These are phyloP conservation scores for Ganoderma sp. DNA, from an alignment of 1,284 basidiomycete species.

Conservation along the genomic window DNA sequence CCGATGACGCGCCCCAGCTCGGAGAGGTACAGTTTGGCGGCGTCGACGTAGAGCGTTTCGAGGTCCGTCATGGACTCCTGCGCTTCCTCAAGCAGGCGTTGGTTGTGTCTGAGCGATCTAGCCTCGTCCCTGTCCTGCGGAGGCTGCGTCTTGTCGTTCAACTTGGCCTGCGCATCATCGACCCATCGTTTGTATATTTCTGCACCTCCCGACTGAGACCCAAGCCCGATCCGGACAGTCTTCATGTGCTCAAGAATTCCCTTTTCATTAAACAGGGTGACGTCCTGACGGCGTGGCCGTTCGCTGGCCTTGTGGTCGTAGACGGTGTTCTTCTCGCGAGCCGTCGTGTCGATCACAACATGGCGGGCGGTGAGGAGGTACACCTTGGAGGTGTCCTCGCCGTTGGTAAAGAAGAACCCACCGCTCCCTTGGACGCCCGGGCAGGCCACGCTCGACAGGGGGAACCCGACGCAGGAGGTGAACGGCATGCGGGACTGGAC, in stretches of 20 bases:
- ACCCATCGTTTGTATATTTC: neutral
- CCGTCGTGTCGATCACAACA: slow-evolving; percentile 37
- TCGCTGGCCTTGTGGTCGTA: neutral
- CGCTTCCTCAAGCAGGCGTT: neutral
- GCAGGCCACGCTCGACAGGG: neutral
- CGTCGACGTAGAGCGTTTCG: neutral
- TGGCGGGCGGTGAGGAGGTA: slow-evolving; percentile 41
- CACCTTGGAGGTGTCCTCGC: slow-evolving; percentile 31
- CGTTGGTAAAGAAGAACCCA: slow-evolving; percentile 42
- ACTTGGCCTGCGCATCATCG: neutral
- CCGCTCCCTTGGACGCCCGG: slow-evolving; percentile 39
- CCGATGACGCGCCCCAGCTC: neutral
- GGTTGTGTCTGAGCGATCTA: neutral
- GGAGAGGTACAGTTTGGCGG: slow-evolving; percentile 1
- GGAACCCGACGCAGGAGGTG: neutral
- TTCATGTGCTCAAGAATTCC: neutral
- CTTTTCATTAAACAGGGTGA: neutral
- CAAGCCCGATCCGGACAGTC: neutral
- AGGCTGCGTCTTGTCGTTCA: neutral
- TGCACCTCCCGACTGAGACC: neutral
- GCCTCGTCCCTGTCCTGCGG: neutral
- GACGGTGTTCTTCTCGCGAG: slow-evolving; percentile 35
- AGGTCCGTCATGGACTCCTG: neutral
- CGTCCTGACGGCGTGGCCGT: neutral
- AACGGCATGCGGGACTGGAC: neutral